Base-by-base conservation (phyloP, 768 basidiomycete species). In the Mycena latifolia region DNA sequence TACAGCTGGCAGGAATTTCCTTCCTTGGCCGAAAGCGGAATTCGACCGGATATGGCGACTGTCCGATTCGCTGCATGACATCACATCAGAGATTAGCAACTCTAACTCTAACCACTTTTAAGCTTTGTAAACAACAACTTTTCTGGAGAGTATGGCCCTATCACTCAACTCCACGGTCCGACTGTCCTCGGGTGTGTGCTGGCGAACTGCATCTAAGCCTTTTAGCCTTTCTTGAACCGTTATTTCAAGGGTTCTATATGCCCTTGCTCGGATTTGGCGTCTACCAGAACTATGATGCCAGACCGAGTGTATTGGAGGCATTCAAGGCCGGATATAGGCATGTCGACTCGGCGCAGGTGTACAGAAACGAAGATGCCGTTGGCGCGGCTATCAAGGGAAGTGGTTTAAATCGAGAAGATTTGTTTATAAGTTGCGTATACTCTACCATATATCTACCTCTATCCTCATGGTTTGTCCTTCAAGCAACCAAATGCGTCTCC, bases 281-380 rank as follows among this genome's bases (percentile, higher is more conserved):
- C 14, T 90, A 86, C 68, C 78, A 84, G 69, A 90, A 89, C 73
- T 79, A 82, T 66, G 79, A 82, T 50, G 77, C 86, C 51, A 79
- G 74, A 41, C 69, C 80, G 0, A 82, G 85, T 17, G 84, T 85
- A 45, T 67, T 87, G n/a, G 84, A 86, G 47, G 89, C 90, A 3
- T 75, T 92, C 70, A 79, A 81, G 48, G 80, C 78, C 25, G 90
- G 90, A 11, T 91, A 90, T 72, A 81, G 85, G 88, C 93, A 92
- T 62, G 79, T 93, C 46, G 93, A 94, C 75, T 86, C 90, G 0
- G 93, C 93, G 1, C 89, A 90, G 67, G 79, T 81, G 37, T 94
- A 93, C 74, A 79, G 77, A 61, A 92, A 92, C 65, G 90, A 92
- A 73, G 82, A 81, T 4, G 80, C 80, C 11, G 90, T 92, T 17